These are phyloP conservation scores for Malus asiatica DNA, from an alignment of 306 rosid genomes.

Conservation along the genomic window DNA sequence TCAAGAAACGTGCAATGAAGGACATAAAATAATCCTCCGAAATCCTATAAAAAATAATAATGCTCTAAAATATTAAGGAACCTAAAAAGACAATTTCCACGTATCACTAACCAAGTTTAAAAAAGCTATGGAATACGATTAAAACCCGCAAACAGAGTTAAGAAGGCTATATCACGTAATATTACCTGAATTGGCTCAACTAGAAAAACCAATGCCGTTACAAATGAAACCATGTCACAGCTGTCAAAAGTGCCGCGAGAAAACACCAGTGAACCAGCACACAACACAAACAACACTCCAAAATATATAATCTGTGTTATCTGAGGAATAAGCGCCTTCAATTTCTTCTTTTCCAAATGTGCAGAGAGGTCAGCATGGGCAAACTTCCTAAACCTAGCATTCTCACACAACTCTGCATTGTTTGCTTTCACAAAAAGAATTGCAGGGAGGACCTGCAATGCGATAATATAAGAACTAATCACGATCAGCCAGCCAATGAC, in stretches of 20 bases:
- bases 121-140: not conserved
- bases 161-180: not conserved
- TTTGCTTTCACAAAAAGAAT: slow-evolving; percentile 80
- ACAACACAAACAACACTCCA: slow-evolving; percentile 45
- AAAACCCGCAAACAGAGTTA: not conserved
- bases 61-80: not conserved
- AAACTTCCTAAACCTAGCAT: slow-evolving; percentile 59
- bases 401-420: slow-evolving; percentile 65
- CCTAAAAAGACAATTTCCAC: not conserved
- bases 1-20: not conserved
- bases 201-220: slow-evolving; percentile 67
- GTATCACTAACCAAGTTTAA: not conserved
- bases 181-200: slow-evolving; percentile 84
- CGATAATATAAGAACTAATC: not conserved
- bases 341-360: slow-evolving; percentile 61
- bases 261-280: slow-evolving; percentile 51
- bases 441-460: slow-evolving; percentile 68
- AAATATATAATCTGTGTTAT: slow-evolving; percentile 57
- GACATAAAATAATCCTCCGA: not conserved
- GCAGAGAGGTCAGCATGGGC: slow-evolving; percentile 50
- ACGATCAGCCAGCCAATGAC: not conserved
- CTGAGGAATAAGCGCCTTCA: slow-evolving; percentile 88
- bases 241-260: slow-evolving; percentile 49
- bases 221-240: slow-evolving; percentile 53
- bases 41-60: too few species aligned